Conservation (phyloP, 164 flowering plant genomes). For the Piper betle region DNA sequence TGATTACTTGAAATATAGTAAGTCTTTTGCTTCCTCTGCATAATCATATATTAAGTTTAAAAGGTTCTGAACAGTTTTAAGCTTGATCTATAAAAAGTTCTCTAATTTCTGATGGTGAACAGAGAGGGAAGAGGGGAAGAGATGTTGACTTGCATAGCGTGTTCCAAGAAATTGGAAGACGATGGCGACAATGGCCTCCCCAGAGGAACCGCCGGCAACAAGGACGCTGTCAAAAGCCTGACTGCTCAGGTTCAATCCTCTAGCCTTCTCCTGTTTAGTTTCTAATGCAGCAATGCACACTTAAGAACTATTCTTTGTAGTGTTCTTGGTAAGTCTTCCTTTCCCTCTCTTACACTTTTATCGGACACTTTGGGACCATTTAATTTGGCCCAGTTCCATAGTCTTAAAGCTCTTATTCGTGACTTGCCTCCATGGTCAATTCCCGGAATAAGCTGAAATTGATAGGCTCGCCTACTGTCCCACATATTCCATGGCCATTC, state of each 20-base stretch:
- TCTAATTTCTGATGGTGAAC: neutral
- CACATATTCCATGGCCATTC: no score
- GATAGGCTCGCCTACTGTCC: no score
- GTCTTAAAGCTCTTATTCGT: no score
- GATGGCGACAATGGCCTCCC: constrained; percentile 33
- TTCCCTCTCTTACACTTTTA: no score
- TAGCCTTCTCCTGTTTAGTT: neutral
- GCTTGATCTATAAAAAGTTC: neutral
- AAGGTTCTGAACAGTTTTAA: neutral
- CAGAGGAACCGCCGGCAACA: constrained; percentile 73
- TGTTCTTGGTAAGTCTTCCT: no score
- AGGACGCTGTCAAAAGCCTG: constrained; percentile 89
- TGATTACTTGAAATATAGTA: no score
- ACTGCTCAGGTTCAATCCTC: constrained; percentile 64
- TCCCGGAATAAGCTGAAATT: no score
- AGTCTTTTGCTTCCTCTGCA: no score
- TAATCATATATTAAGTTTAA: neutral
- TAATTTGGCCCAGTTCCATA: no score
- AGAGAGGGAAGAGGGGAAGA: constrained; percentile 6
- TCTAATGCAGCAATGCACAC: neutral
- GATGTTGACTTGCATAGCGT: constrained; percentile 89
- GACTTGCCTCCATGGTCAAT: no score
- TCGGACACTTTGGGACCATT: no score
- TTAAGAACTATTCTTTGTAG: no score
- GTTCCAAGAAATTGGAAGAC: constrained; percentile 53